These are phyloP conservation scores for Pleurostoma richardsiae DNA, from an alignment of 2,329 filamentous ascomycete species.

Conservation along the genomic window DNA sequence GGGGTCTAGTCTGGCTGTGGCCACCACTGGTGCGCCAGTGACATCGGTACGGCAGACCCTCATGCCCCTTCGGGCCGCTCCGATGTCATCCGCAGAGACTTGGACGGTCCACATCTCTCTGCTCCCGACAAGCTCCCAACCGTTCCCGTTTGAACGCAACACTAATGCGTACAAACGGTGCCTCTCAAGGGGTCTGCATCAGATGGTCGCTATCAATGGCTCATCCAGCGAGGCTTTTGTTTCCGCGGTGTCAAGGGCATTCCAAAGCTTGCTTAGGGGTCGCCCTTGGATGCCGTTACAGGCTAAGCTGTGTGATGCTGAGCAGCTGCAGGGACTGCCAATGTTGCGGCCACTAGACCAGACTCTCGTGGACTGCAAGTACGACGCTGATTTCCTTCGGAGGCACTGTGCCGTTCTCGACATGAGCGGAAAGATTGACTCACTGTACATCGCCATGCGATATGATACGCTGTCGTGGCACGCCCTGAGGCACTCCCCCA, in stretches of 20 bases:
- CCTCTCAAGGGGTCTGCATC: slow-evolving; percentile 54
- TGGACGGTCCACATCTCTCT: slow-evolving; percentile 60
- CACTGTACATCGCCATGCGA: slow-evolving; percentile 54
- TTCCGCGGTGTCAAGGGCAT: slow-evolving; percentile 42
- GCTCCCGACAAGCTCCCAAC: slow-evolving; percentile 45
- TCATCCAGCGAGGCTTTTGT: slow-evolving; percentile 43
- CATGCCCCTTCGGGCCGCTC: slow-evolving; percentile 12
- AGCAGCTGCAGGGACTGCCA: slow-evolving; percentile 48
- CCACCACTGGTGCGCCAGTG: neutral
- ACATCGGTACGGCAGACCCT: slow-evolving; percentile 9
- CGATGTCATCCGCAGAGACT: slow-evolving; percentile 23
- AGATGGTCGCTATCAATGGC: slow-evolving; percentile 48
- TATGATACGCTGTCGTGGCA: slow-evolving; percentile 52
- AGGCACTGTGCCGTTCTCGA: slow-evolving; percentile 52
- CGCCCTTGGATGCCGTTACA: slow-evolving; percentile 54
- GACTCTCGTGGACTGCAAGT: slow-evolving; percentile 32
- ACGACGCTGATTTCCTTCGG: slow-evolving; percentile 46
- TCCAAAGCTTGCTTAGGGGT: slow-evolving; percentile 41
- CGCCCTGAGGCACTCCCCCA: slow-evolving; percentile 39
- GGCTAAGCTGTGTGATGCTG: slow-evolving; percentile 51
- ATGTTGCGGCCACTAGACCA: slow-evolving; percentile 52
- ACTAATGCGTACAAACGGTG: slow-evolving; percentile 57
- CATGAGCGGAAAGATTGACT: slow-evolving; percentile 49
- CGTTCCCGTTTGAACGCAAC: slow-evolving; percentile 58
- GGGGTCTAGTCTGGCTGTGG: neutral